phyloP scores from a whole-genome alignment of 1,139 yeast species.

The Scheffersomyces stambukii region DNA sequence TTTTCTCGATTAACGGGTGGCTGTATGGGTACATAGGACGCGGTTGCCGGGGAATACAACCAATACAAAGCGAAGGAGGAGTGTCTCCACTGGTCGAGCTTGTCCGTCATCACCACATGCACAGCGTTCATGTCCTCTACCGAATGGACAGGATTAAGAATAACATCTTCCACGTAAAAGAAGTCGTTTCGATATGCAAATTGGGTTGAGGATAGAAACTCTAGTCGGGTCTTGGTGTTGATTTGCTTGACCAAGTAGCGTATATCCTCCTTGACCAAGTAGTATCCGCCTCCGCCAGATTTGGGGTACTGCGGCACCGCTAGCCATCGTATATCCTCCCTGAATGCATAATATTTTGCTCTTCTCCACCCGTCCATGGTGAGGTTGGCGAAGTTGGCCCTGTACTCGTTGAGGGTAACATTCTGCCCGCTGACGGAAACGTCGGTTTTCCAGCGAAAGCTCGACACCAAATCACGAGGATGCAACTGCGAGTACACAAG shows the following conservation, averaged over 20 bases:
- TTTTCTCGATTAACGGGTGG: constrained; percentile 12
- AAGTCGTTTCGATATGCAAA: constrained; percentile 33
- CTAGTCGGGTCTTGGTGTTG: constrained; percentile 14
- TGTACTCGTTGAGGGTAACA: constrained; percentile 29
- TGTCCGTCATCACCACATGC: constrained; percentile 35
- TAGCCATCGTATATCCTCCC: constrained; percentile 27
- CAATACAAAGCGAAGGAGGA: constrained; percentile 39
- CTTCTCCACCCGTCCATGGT: constrained; percentile 23
- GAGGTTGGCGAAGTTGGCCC: constrained; percentile 23
- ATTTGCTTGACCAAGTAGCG: constrained; percentile 20
- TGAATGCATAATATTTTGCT: constrained; percentile 20
- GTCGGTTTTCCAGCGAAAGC: constrained; percentile 26
- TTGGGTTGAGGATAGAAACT: constrained; percentile 19
- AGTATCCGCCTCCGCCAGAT: constrained; percentile 25
- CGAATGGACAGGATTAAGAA: constrained; percentile 31
- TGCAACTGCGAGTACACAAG: constrained; percentile 27
- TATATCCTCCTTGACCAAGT: constrained; percentile 17
- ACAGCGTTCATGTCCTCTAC: constrained; percentile 20
- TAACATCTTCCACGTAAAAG: constrained; percentile 25
- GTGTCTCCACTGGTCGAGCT: constrained; percentile 36
- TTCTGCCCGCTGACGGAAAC: constrained; percentile 25
- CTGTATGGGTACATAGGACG: constrained; percentile 22
- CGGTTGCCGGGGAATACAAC: constrained; percentile 23
- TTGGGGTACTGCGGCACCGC: constrained; percentile 27
- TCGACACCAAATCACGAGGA: constrained; percentile 17